Evolutionary conservation across 805 yeast species (phyloP).

Genomic region (Vanderwaltozyma tropicalis): DNA sequence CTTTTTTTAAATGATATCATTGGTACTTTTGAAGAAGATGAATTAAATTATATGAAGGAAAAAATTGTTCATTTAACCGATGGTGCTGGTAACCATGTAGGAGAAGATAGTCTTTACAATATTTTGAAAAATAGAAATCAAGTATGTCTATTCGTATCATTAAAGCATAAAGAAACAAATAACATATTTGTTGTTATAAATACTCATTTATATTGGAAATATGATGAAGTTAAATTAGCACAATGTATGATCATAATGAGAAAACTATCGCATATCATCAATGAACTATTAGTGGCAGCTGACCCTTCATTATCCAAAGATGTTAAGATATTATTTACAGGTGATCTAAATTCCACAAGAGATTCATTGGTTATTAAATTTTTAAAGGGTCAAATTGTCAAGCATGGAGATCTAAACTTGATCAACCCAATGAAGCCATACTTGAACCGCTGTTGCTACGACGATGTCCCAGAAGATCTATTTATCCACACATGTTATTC

Average conservation of each 20-base stretch:
- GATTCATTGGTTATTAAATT: constrained; percentile 41
- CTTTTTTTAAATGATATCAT: constrained; percentile 27
- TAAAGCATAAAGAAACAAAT: constrained; percentile 35
- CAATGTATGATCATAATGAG: constrained; percentile 40
- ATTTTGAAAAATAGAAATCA: constrained; percentile 42
- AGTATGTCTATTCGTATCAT: constrained; percentile 42
- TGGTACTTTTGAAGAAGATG: constrained; percentile 22
- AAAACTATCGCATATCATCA: constrained; percentile 23
- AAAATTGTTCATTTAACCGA: constrained; percentile 20
- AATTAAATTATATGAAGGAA: constrained; percentile 17
- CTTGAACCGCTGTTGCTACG: constrained; percentile 25
- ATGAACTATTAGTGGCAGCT: constrained; percentile 14
- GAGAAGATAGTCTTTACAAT: constrained; percentile 18
- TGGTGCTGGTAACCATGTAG: constrained; percentile 23
- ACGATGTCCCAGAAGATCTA: constrained; percentile 21
- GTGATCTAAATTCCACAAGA: constrained; percentile 48
- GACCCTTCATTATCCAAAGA: constrained; percentile 13
- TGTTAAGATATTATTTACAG: constrained; percentile 37
- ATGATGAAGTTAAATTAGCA: constrained; percentile 42
- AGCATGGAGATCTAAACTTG: constrained; percentile 20
- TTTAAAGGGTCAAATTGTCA: constrained; percentile 27
- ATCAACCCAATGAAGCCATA: constrained; percentile 26
- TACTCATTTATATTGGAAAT: constrained; percentile 55
- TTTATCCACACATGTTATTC: constrained; percentile 40
- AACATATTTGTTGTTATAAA: constrained; percentile 40